These are phyloP conservation scores for Trifolium dubium DNA, from an alignment of 306 rosid species.

Conservation along the genomic window DNA sequence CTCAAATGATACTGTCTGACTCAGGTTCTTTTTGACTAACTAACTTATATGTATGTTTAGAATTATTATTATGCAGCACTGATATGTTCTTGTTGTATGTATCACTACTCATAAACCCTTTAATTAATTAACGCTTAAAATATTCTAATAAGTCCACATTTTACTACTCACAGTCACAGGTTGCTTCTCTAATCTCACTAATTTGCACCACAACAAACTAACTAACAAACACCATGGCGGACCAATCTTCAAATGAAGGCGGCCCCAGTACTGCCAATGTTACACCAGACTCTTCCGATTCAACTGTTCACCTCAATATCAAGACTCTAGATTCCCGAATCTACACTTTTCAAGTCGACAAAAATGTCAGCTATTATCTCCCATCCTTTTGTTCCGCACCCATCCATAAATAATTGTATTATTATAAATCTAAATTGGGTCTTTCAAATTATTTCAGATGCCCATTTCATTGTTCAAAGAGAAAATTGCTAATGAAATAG, in stretches of 20 bases:
- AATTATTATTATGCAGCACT: no score
- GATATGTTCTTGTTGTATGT: no score
- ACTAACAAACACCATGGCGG: conserved; percentile 64
- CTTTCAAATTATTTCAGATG: conserved; percentile 64
- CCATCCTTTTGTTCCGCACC: neutral
- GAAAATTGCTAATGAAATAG: conserved; percentile 76
- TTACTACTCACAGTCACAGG: no score
- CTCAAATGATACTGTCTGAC: no score
- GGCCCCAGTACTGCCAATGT: conserved; percentile 60
- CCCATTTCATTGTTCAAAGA: conserved; percentile 77
- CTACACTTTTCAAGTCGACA: conserved; percentile 77
- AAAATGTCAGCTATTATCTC: conserved; percentile 58
- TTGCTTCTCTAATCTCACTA: no score
- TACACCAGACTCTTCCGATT: conserved; percentile 62
- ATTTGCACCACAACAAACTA: no score
- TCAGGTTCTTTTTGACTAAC: no score
- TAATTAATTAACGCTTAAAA: no score
- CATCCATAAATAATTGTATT: neutral
- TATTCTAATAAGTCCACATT: no score
- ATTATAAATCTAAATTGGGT: neutral
- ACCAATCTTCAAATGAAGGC: conserved; percentile 65
- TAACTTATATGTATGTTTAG: no score
- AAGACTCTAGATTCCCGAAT: conserved; percentile 88
- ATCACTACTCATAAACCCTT: no score
- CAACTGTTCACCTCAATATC: conserved; percentile 77